These are phyloP conservation scores for Actinomucor elegans DNA, from an alignment of 371 early-diverging fungal genomes.

Conservation along the genomic window DNA sequence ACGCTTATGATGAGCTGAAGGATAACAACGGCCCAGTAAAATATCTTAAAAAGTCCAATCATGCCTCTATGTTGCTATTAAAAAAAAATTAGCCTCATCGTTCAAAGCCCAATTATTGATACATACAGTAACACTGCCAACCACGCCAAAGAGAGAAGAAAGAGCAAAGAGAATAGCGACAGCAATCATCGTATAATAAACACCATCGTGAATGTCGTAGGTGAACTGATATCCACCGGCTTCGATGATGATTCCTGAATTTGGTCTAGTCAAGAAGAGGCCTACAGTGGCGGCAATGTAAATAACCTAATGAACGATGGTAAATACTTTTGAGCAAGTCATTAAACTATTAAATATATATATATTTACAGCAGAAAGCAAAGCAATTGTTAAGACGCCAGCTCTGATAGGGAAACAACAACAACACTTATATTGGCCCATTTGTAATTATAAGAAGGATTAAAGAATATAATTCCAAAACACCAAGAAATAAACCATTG, in stretches of 20 bases:
- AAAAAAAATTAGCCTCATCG: background rate
- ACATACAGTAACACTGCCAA: slow-evolving; percentile 30
- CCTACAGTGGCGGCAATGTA: slow-evolving; percentile 16
- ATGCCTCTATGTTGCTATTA: slow-evolving; percentile 30
- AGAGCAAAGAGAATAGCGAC: slow-evolving; percentile 22
- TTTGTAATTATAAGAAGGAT: background rate
- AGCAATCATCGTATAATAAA: slow-evolving; percentile 20
- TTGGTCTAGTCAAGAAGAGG: slow-evolving; percentile 9
- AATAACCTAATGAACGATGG: slow-evolving; percentile 10
- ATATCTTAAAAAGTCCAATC: slow-evolving; percentile 21
- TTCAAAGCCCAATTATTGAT: background rate
- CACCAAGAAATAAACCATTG: background rate
- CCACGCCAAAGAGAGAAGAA: slow-evolving; percentile 27
- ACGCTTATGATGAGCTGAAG: slow-evolving; percentile 12
- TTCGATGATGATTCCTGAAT: background rate
- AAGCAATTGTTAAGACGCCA: slow-evolving; percentile 31
- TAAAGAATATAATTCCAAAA: background rate
- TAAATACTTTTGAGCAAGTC: too few species aligned
- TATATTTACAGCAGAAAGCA: slow-evolving; percentile 24
- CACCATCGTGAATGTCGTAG: too few species aligned
- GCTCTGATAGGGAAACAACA: slow-evolving; percentile 30
- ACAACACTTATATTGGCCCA: slow-evolving; percentile 28
- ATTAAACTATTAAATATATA: background rate
- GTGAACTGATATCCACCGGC: too few species aligned
- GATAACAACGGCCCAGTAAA: slow-evolving; percentile 23